Percentiles rank a stretch among this genome's conserved stretches.
phyloP scores from a whole-genome alignment of 495 filamentous ascomycete species.

The Penicillium ucsense region DNA sequence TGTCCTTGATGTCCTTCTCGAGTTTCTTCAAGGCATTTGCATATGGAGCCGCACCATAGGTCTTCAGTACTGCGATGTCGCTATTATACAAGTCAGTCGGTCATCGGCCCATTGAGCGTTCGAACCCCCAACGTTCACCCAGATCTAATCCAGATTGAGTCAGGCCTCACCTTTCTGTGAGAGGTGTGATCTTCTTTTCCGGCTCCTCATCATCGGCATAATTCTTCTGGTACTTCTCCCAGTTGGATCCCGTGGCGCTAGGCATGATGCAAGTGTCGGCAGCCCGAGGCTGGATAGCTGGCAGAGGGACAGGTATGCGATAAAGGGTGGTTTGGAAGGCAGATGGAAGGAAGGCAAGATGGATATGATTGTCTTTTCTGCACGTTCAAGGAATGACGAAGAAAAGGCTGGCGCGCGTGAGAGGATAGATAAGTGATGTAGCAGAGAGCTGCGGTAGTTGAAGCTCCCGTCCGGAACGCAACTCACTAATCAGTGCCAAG shows the following conservation, averaged over 20 bases:
- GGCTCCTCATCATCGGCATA: conserved; percentile 93
- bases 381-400: no score
- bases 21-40: conserved; percentile 85
- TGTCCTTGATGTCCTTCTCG: conserved; percentile 97
- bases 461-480: conserved; percentile 9
- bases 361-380: no score
- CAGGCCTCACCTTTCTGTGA: conserved; percentile 78
- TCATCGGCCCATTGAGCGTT: not conserved
- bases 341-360: no score
- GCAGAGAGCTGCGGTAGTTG: conserved; percentile 22
- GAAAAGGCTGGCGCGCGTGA: not conserved
- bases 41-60: conserved; percentile 95
- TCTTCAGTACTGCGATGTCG: conserved; percentile 98
- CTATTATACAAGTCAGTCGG: conserved; percentile 38
- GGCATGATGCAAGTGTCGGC: conserved; percentile 52
- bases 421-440: conserved; percentile 21
- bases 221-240: conserved; percentile 98
- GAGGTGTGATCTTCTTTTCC: conserved; percentile 98
- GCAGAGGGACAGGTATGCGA: conserved; percentile 1
- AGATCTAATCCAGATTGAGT: not conserved
- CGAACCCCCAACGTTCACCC: not conserved
- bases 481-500: conserved; percentile 38
- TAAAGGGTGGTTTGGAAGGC: no score
- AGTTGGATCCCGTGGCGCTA: conserved; percentile 84
- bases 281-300: conserved; percentile 18